Evolutionary conservation across 192 early-diverging fungal species (phyloP).

Genomic region (Jimgerdemannia lactiflua): DNA sequence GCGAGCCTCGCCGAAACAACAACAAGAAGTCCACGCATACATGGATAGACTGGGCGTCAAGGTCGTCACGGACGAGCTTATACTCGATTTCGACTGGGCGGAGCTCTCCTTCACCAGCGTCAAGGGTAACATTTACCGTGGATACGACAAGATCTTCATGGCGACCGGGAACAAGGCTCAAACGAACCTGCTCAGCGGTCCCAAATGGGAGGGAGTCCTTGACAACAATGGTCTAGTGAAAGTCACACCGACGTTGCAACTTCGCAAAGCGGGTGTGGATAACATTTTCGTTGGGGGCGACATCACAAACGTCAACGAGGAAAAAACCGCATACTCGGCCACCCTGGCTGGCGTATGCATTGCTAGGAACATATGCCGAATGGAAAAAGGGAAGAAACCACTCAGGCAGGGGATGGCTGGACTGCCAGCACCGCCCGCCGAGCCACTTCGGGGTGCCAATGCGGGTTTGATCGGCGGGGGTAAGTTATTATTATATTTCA

Average conservation of each 20-base stretch:
- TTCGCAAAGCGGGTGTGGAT: conserved; percentile 24
- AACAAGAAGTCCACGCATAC: conserved; percentile 11
- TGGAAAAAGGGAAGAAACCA: conserved; percentile 31
- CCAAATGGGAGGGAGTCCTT: conserved; percentile 11
- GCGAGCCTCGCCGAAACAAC: conserved; percentile 19
- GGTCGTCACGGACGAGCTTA: conserved; percentile 22
- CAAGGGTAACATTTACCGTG: conserved; percentile 22
- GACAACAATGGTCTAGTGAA: conserved; percentile 28
- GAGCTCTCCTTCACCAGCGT: conserved; percentile 15
- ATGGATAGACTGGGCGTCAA: conserved; percentile 23
- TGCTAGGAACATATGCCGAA: conserved; percentile 34
- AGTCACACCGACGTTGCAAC: conserved; percentile 37
- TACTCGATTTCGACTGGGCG: conserved; percentile 20
- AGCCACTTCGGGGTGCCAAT: conserved; percentile 29
- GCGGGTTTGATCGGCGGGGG: conserved; percentile 34
- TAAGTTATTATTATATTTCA: conserved; percentile 15
- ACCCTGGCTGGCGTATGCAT: conserved; percentile 35
- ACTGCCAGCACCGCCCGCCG: conserved; percentile 24
- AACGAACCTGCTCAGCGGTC: conserved; percentile 14
- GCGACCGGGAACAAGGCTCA: conserved; percentile 28
- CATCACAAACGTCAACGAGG: conserved; percentile 40
- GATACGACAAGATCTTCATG: conserved; percentile 30
- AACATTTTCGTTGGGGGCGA: conserved; percentile 44
- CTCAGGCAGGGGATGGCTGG: conserved; percentile 31
- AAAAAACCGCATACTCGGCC: conserved; percentile 40